Base-by-base conservation (phyloP, 257 asterid genomes). In the Solanum ahanhuiri region DNA sequence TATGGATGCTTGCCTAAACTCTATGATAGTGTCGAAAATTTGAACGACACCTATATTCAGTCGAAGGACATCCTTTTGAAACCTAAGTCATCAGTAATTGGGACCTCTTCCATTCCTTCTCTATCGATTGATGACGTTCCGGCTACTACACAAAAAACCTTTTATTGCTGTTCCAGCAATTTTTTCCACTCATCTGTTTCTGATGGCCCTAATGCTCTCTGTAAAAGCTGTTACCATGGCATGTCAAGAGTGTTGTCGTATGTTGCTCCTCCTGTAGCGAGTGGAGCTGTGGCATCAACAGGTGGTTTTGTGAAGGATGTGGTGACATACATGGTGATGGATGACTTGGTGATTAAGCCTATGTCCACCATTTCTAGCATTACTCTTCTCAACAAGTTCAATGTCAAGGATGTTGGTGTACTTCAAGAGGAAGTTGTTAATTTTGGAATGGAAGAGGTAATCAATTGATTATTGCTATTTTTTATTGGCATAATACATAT, bases 171-270 rank as follows among this genome's bases (percentile, higher is more conserved):
- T 31, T 7, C 77, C 23, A 6, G 0, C 34, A n/a, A n/a, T n/a
- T n/a, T n/a, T n/a, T n/a, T n/a, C n/a, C 30, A 22, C 14, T n/a
- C 0, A 8, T 1, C 67, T 67, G 37, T 66, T 69, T 31, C 43
- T 15, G 77, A 71, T 71, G 4, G n/a, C n/a, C n/a, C n/a, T n/a
- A n/a, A n/a, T n/a, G n/a, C n/a, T n/a, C n/a, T n/a, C n/a, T n/a
- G n/a, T n/a, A n/a, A n/a, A n/a, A n/a, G n/a, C n/a, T n/a, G n/a
- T n/a, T n/a, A n/a, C n/a, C n/a, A n/a, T n/a, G n/a, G n/a, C n/a
- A n/a, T 71, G 79, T 2, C 79, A 33, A 33, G 15, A 71, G 0
- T 0, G 0, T 33, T 71, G 79, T 8, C 0, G 0, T 33, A 17
- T 8, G 79, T 70, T 70, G 25, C 25, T 70, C 79, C 25, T 0